Conservation (phyloP, 2,329 filamentous ascomycete genomes). For the Sphaerostilbella broomeana region DNA sequence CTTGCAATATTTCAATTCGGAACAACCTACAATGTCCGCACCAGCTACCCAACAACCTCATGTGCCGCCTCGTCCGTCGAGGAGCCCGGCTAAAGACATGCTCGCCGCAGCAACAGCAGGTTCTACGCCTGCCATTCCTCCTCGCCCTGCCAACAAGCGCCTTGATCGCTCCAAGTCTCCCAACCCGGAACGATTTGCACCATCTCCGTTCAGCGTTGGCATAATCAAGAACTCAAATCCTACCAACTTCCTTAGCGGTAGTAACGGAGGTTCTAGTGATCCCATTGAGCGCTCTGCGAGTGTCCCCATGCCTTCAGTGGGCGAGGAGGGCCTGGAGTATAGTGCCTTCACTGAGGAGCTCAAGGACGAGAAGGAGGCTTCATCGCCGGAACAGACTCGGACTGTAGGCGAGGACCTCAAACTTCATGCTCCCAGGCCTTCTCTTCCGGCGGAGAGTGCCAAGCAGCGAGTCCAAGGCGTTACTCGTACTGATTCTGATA, state of each 20-base stretch:
- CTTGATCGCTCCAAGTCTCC: conserved; percentile 72
- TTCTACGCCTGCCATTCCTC: conserved; percentile 63
- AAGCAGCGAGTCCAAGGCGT: conserved; percentile 77
- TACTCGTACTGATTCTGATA: conserved; percentile 84
- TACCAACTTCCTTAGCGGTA: conserved; percentile 29
- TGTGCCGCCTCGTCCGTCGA: conserved; percentile 51
- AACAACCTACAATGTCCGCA: conserved; percentile 42
- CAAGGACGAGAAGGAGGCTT: conserved; percentile 25
- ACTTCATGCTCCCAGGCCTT: conserved; percentile 83
- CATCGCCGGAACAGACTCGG: conserved; percentile 62
- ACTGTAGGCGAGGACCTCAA: conserved; percentile 75
- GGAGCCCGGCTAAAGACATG: conserved; percentile 41
- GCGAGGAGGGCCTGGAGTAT: conserved; percentile 88
- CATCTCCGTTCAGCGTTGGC: conserved; percentile 75
- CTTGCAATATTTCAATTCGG: too few species aligned
- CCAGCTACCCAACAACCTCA: conserved; percentile 44
- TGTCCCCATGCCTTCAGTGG: conserved; percentile 75
- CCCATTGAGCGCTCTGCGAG: conserved; percentile 60
- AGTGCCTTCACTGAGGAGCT: conserved; percentile 49
- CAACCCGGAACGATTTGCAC: conserved; percentile 70
- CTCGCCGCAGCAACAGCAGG: conserved; percentile 20
- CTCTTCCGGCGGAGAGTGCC: conserved; percentile 71
- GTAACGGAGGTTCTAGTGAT: conserved; percentile 30
- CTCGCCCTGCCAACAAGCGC: conserved; percentile 66
- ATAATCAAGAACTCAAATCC: conserved; percentile 38